Base-by-base conservation (phyloP, 2,329 filamentous ascomycete genomes). In the Pseudogymnoascus sp. region DNA sequence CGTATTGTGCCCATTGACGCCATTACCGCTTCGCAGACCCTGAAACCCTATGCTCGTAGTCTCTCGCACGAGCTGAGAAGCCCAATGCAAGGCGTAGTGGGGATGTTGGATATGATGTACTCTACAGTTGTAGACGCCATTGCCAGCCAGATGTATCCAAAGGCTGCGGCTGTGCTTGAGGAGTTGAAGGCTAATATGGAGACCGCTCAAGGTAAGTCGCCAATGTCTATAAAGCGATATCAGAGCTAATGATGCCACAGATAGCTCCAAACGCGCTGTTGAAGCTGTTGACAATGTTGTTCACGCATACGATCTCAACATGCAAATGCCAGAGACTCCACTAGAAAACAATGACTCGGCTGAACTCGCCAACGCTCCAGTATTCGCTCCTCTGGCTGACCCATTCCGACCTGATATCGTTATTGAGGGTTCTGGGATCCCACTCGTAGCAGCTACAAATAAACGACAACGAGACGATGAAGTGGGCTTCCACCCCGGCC, bases 71-170 rank as follows among this genome's bases (percentile, higher is more conserved):
- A 90, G 70, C 73, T 90, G 56, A 79, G 87, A 65, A 90, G 87
- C 3, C 87, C 87, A 1, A 89, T 90, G 86, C 87, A 90, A 73
- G 87, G 87, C 44, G 85, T 90, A 5, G 86, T 90, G 12, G 87
- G 87, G 5, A 90, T 90, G 87, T 75, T 90, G 47, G 87, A 90
- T 74, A 85, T 90, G 65, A 90, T 90, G 85, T 85, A 89, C 74
- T 84, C 86, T 2, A 89, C 85, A 2, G 84, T 90, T 2, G 80
- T 87, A 64, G 87, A 90, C 70, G 84, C 84, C 16, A 80, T 85
- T 6, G 80, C 83, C 65, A 79, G 77, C 38, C 79, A 83, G 65
- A 73, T 75, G 8, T 80, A 83, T 64, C 70, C 79, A 5, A 77
- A 76, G 60, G 75, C 83, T 4, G 78, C 80, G 31, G 74, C 77